Percentiles rank a stretch among this genome's conserved stretches.
These are phyloP conservation scores for Debaryomyces prosopidis DNA, from an alignment of 805 yeast genomes.

Conservation along the genomic window DNA sequence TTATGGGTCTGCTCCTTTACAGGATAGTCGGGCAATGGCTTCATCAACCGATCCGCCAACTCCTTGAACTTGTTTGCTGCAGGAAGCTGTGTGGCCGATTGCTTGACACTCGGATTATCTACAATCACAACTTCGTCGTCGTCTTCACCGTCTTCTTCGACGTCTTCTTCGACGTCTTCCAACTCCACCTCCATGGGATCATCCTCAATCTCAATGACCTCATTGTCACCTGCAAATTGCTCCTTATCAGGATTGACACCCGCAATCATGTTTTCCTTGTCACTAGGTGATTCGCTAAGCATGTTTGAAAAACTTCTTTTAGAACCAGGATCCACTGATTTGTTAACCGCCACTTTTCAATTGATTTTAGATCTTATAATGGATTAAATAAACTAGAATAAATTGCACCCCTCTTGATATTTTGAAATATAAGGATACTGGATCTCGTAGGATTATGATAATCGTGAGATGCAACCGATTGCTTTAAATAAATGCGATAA, in stretches of 20 bases:
- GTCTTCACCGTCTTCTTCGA: constrained; percentile 10
- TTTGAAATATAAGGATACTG: no score
- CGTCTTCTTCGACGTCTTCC: constrained; percentile 11
- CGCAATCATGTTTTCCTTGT: constrained; percentile 10
- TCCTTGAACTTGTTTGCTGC: constrained; percentile 32
- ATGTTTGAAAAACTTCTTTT: constrained; percentile 10
- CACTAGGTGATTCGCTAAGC: constrained; percentile 11
- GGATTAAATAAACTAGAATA: no score
- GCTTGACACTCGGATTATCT: constrained; percentile 3
- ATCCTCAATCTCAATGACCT: constrained; percentile 13
- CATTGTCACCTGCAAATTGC: constrained; percentile 3
- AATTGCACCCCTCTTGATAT: no score
- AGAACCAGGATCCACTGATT: constrained; percentile 6
- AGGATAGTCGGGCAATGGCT: constrained; percentile 42
- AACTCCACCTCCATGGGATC: constrained; percentile 8
- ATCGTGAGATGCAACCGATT: no score
- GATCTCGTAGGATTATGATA: no score
- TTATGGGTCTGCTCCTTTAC: constrained; percentile 29
- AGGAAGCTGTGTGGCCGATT: constrained; percentile 16
- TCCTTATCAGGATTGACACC: constrained; percentile 9
- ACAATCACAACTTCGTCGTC: constrained; percentile 6
- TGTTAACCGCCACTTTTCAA: constrained; percentile 1
- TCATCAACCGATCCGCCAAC: constrained; percentile 32
- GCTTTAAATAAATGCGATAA: no score
- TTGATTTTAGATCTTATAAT: background rate